A percentile compares a stretch with the other conserved stretches of the same genome.
These are phyloP conservation scores for Suillus paluster DNA, from an alignment of 768 basidiomycete species.

Conservation along the genomic window DNA sequence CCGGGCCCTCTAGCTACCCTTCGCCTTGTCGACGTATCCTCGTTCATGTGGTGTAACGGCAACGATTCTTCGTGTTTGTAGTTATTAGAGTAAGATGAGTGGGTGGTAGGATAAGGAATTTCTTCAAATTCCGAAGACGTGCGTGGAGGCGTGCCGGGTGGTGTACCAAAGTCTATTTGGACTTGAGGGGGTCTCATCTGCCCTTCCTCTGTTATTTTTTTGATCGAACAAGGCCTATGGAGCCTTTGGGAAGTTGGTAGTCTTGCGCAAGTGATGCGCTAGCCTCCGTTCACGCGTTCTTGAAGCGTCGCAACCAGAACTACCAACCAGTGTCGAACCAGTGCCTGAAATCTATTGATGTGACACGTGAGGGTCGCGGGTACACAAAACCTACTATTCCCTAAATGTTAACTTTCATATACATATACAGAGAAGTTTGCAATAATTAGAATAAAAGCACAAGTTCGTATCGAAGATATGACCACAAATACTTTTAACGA, in stretches of 20 bases:
- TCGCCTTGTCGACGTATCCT: slow-evolving; percentile 52
- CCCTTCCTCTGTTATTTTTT: slow-evolving; percentile 24
- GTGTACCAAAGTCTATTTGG: slow-evolving; percentile 70
- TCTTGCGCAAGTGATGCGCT: not conserved
- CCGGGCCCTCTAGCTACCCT: slow-evolving; percentile 44
- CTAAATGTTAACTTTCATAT: too few species aligned
- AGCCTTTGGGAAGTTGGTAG: slow-evolving; percentile 12
- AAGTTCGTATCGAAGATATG: slow-evolving; percentile 15
- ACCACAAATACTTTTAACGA: slow-evolving; percentile 22
- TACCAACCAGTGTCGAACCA: not conserved
- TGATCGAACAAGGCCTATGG: slow-evolving; percentile 14
- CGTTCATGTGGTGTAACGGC: slow-evolving; percentile 56
- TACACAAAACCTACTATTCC: not conserved
- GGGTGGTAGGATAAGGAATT: slow-evolving; percentile 56
- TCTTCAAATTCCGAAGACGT: slow-evolving; percentile 76
- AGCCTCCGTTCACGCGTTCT: not conserved
- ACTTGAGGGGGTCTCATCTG: slow-evolving; percentile 69
- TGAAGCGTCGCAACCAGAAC: not conserved
- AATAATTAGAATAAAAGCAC: slow-evolving; percentile 20
- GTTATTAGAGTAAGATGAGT: slow-evolving; percentile 25
- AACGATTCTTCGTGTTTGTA: slow-evolving; percentile 44
- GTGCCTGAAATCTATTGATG: not conserved
- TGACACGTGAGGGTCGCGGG: not conserved
- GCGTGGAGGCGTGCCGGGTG: slow-evolving; percentile 50
- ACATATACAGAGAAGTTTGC: not conserved